A percentile compares a stretch with the other conserved stretches of the same genome.
These are phyloP conservation scores for Lepraria neglecta DNA, from an alignment of 495 filamentous ascomycete species.

Conservation along the genomic window DNA sequence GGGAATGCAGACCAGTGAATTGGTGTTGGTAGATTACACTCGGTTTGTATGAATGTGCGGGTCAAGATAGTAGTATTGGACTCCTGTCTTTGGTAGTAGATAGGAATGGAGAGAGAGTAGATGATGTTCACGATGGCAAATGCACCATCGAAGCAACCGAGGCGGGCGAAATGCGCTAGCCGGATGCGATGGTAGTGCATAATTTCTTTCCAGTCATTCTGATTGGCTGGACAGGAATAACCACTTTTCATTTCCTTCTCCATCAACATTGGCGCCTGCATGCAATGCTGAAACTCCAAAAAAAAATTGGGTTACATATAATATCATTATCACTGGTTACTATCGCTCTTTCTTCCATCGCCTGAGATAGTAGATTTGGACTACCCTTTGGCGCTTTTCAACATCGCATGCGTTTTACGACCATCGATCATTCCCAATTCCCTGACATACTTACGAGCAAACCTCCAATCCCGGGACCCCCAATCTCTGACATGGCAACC, in stretches of 20 bases:
- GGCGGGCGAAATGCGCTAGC: constrained; percentile 5
- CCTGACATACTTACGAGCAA: neutral
- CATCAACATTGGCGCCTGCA: too few species aligned
- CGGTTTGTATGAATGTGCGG: neutral
- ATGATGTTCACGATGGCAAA: constrained; percentile 20
- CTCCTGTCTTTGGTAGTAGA: neutral
- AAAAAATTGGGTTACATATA: neutral
- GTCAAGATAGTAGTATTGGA: neutral
- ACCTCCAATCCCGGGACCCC: neutral
- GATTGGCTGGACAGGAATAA: constrained; percentile 7
- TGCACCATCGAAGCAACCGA: constrained; percentile 23
- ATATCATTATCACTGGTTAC: neutral
- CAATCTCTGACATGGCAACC: neutral
- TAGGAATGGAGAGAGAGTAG: constrained; percentile 1
- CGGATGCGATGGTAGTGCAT: neutral
- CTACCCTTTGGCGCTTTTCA: too few species aligned
- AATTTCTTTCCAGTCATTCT: constrained; percentile 8
- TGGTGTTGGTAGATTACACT: neutral
- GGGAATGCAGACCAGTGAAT: neutral
- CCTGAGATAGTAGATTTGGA: too few species aligned
- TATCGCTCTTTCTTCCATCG: too few species aligned
- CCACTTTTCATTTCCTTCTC: neutral
- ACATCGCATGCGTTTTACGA: too few species aligned
- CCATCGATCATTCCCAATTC: neutral
- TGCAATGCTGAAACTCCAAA: neutral